These are phyloP conservation scores for Aspergillus hancockii DNA, from an alignment of 495 filamentous ascomycete species.

Conservation along the genomic window DNA sequence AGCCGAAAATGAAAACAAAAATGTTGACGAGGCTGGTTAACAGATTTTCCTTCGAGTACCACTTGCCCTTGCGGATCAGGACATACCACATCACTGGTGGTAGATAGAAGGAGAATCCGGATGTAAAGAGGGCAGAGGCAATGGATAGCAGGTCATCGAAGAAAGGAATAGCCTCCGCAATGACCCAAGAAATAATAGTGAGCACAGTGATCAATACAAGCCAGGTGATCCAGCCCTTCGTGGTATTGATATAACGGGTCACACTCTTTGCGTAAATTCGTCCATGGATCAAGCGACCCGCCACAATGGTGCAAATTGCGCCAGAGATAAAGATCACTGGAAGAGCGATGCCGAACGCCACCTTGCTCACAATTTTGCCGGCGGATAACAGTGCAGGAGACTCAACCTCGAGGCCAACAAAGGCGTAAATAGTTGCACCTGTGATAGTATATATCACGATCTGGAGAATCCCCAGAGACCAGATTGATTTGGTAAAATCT, in stretches of 20 bases:
- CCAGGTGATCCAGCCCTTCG: constrained; percentile 59
- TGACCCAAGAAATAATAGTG: constrained; percentile 61
- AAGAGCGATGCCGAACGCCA: constrained; percentile 71
- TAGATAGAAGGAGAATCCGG: constrained; percentile 66
- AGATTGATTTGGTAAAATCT: constrained; percentile 63
- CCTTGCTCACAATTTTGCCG: constrained; percentile 56
- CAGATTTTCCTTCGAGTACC: constrained; percentile 29
- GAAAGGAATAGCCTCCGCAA: constrained; percentile 68
- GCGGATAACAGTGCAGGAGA: constrained; percentile 69
- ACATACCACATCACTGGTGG: constrained; percentile 66
- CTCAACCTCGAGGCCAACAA: constrained; percentile 62
- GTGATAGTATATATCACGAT: constrained; percentile 67
- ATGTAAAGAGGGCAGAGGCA: constrained; percentile 60
- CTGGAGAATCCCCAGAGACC: constrained; percentile 57
- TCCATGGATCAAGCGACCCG: constrained; percentile 60
- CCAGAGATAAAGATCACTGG: constrained; percentile 72
- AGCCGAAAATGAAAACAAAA: constrained; percentile 30
- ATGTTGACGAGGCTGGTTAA: constrained; percentile 18
- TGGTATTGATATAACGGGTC: constrained; percentile 57
- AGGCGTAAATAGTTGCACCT: constrained; percentile 66
- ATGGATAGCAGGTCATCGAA: constrained; percentile 64
- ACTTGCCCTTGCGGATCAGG: constrained; percentile 43
- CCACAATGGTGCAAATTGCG: constrained; percentile 60
- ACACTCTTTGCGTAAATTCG: constrained; percentile 52
- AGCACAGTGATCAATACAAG: constrained; percentile 50